Evolutionary conservation across 805 yeast genomes (phyloP), one percentile per base, ranked within the genome.

Genomic region (Wickerhamomyces canadensis): DNA sequence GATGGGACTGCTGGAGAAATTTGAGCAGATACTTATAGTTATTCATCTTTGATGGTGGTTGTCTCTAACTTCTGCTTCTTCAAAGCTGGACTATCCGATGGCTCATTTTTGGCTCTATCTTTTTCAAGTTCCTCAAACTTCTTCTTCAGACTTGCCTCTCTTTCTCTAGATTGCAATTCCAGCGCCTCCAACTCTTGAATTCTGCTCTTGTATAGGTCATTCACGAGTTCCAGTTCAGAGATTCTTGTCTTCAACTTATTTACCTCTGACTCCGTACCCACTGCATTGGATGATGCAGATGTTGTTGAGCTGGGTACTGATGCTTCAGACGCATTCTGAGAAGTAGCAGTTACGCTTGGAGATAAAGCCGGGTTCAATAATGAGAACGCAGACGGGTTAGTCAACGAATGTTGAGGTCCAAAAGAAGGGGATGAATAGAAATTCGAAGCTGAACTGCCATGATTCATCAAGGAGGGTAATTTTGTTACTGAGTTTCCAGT

Each of bases 151-250:
- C 44, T 47, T 10, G 17, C 10, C 30, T 48, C 54, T 17, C 46
- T 37, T 5, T 32, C 21, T 19, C 36, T 40, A 4, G 41, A 26
- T 31, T 40, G 47, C 6, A 30, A 37, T 23, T 52, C 57, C 5
- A 27, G 13, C 13, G 13, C 36, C 32, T 91, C 96, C 45, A 91
- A 67, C 55, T 91, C 96, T 57, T 74, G 67, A 31, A 91, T 85
- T 48, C 95, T 75, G 6, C 91, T 76, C 49, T 85, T 76, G 65
- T 87, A 85, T 41, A 91, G 64, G 55, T 89, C 97, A 51, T 88
- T 89, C 28, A 91, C 95, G 30, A 89, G 68, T 57, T 91, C 98
- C 43, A 91, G 70, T 57, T 91, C 98, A 11, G 84, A 76, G 17
- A 89, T 85, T 41, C 94, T 70, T 0, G 96, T 85, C 45, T 77